Evolutionary conservation across 1,284 basidiomycete genomes (phyloP), one percentile per base, ranked within the genome.

Genomic region (Marasmius tenuissimus): DNA sequence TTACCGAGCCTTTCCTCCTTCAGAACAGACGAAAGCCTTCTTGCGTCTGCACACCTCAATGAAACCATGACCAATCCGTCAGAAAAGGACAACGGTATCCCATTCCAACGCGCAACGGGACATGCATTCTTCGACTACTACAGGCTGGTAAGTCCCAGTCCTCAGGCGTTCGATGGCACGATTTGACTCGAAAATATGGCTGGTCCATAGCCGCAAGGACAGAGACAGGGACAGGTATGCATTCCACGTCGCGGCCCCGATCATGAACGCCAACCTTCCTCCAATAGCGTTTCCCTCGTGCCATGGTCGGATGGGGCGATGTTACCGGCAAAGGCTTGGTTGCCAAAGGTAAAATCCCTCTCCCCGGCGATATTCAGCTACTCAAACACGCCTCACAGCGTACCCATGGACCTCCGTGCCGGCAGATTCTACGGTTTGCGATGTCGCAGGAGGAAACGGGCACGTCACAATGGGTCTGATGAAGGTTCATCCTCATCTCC

Each of bases 381-480:
- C 27, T 27, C 2, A 27, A 4, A 27, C 4, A 27, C 27, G 34
- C 55, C 51, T 35, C 50, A 38, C 60, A 81, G 76, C 62, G 3
- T 82, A 79, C 66, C 79, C 81, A 6, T 85, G 82, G 83, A 62
- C 69, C n/a, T 66, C 69, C 9, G 69, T 81, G 1, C 66, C 70
- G 4, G 38, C 68, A 3, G 73, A 71, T 11, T 71, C 78, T 0
- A 75, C 72, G 0, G 65, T 86, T 9, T 81, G 79, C 40, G 85
- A 86, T 66, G 72, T 86, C 9, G 83, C 81, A 2, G 75, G 80
- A 0, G 79, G 83, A 1, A 68, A 77, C 33, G 84, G 85, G 0
- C 67, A 74, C 16, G 69, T 81, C 18, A 71, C 78, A 4, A 70
- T 84, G 16, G 72, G 75, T 18, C 72, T 86, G 4, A 67, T 75